Conservation (phyloP, 306 rosid genomes). For the Purshia tridentata region DNA sequence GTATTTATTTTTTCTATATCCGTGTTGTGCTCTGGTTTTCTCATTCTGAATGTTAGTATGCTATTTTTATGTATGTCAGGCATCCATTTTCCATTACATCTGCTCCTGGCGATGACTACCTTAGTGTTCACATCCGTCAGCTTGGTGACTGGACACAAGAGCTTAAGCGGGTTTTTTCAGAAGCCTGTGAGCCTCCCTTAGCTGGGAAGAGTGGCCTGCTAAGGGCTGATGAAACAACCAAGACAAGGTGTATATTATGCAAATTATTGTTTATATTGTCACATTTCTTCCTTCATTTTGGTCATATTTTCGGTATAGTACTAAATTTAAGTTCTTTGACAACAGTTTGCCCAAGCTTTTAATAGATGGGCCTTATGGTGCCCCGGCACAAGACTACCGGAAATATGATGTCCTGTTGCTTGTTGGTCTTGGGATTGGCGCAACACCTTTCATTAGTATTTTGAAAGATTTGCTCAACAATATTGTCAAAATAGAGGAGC, state of each 20-base stretch:
- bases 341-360: constrained; percentile 87
- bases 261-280: constrained; percentile 13
- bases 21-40: not conserved
- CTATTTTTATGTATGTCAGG: constrained; percentile 49
- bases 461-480: constrained; percentile 89
- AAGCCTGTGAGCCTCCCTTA: constrained; percentile 89
- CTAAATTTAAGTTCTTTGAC: constrained; percentile 13
- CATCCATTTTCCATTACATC: constrained; percentile 99
- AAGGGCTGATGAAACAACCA: constrained; percentile 95
- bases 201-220: constrained; percentile 96
- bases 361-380: constrained; percentile 98
- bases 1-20: not conserved
- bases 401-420: constrained; percentile 92
- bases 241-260: constrained; percentile 57
- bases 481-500: constrained; percentile 91
- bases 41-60: constrained; percentile 10
- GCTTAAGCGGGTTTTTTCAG: constrained; percentile 87
- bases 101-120: constrained; percentile 97
- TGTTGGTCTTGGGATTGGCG: constrained; percentile 98
- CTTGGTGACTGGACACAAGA: constrained; percentile 99
- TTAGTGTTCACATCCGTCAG: constrained; percentile 98
- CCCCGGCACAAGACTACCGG: constrained; percentile 89
- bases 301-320: not conserved
- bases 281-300: constrained; percentile 6
- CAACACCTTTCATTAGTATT: constrained; percentile 98